Percentiles rank a stretch among this genome's conserved stretches.
phyloP scores from a whole-genome alignment of 371 early-diverging fungal genomes.

The Quaeritorhiza haematococci region DNA sequence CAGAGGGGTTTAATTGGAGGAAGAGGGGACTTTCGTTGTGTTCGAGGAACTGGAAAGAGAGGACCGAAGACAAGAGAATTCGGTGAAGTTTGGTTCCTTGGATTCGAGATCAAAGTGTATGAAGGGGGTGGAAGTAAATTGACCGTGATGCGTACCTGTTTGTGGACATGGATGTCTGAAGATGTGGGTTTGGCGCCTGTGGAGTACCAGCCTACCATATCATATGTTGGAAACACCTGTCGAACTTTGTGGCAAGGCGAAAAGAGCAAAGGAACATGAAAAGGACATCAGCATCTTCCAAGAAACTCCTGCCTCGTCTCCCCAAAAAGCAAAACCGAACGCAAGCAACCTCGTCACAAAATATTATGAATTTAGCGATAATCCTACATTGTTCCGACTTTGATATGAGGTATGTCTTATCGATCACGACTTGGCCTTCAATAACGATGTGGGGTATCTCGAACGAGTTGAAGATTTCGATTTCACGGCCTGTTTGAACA shows the following conservation, averaged over 20 bases:
- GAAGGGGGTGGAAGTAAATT: neutral
- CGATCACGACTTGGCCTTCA: slow-evolving; percentile 43
- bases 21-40: slow-evolving; percentile 74
- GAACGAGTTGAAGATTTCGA: slow-evolving; percentile 79
- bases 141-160: slow-evolving; percentile 48
- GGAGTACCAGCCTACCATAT: slow-evolving; percentile 84
- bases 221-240: slow-evolving; percentile 78
- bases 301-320: no score
- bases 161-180: slow-evolving; percentile 63
- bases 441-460: slow-evolving; percentile 52
- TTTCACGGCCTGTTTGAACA: slow-evolving; percentile 74
- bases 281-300: neutral
- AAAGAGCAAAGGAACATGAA: neutral
- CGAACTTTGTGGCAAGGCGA: slow-evolving; percentile 11
- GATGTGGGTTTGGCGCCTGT: slow-evolving; percentile 57
- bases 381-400: slow-evolving; percentile 74
- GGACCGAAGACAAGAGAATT: no score
- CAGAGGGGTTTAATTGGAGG: slow-evolving; percentile 67
- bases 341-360: neutral
- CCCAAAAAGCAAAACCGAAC: neutral
- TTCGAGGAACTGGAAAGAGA: slow-evolving; percentile 48
- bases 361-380: neutral
- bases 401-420: slow-evolving; percentile 56
- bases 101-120: neutral
- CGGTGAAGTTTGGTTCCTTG: neutral